Evolutionary conservation across 805 yeast genomes (phyloP), one percentile per base, ranked within the genome.

Genomic region (Teunomyces barrocoloradensis): DNA sequence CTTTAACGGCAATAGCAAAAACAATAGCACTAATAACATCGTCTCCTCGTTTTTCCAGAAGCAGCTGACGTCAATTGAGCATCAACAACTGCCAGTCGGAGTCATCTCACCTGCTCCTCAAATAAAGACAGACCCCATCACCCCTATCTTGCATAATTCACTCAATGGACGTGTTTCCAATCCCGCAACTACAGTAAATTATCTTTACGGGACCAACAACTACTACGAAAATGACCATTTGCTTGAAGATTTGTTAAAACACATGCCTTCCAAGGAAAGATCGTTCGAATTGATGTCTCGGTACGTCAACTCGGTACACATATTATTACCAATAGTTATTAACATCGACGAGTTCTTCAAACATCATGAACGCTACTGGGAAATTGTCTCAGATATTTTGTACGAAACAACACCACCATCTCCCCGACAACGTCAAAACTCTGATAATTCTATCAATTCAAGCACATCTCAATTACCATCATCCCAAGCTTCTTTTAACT

Each of bases 301-400:
- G 23, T 81, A 77, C 53, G 58, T 75, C 9, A 73, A 71, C 42
- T 77, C 82, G 0, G 80, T 81, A 11, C 85, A 81, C 54, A 77
- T 80, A 6, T 65, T 81, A n/a, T 58, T 80, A 7, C 85, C 86
- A 0, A 60, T 81, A 4, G 49, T 81, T 46, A 64, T 69, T 30
- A 81, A 80, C 51, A 53, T 79, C 25, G 58, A 62, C 15, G 77
- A 71, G 27, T 77, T 80, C 50, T 48, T 68, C 3, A 58, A 58
- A 21, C 73, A 72, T 38, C 84, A 80, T 56, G 79, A 77, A 28
- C 57, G 58, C 13, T 81, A 71, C 52, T 80, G 85, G 85, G 67
- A 67, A 17, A 52, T 53, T 12, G 54, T 48, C 32, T 20, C 37
- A 13, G 10, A 21, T 23, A n/a, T 12, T 6, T 13, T 29, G 12